Base-by-base conservation (phyloP, 2,329 filamentous ascomycete genomes). In the Ploettnerulaceae sp. region DNA sequence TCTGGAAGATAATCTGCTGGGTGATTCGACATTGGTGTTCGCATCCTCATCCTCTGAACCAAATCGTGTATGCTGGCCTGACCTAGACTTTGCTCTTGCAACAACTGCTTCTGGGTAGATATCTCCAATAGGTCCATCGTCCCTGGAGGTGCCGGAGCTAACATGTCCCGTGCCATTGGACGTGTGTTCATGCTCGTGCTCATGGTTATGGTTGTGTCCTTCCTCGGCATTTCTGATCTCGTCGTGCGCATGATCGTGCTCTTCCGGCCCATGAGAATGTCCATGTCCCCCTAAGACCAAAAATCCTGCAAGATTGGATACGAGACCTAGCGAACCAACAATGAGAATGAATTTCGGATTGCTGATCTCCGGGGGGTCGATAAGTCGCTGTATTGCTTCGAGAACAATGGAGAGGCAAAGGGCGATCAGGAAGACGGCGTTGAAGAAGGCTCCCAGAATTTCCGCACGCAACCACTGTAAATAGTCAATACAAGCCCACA, bases 321-420 rank as follows among this genome's bases (percentile, higher is more conserved):
- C 74, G 11, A 98, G 77, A 41, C 93, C 93, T 48, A 88, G 76
- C 52, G 77, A 89, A 31, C 93, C 93, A 41, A 98, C 93, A 53
- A 93, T 83, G 49, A 95, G 80, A 56, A 98, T 89, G 28, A 98
- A 75, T 59, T 84, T 77, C 1, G 93, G 90, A 61, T 95, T 88
- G 40, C 74, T 74, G 61, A 98, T 90, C 64, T 86, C 81, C 60
- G 91, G 90, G 6, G 90, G 89, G 61, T 97, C 89, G 62, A 97
- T 77, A 58, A 98, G 86, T 62, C 93, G 85, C 60, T 90, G 89
- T 51, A 96, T 78, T 12, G 93, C 93, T 68, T 98, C 93, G 60
- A 98, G 82, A 62, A 97, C 86, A 67, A 98, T 98, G 40, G 91
- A 94, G 47, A 98, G 75, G 70, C 93, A 98, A 7, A 98, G 79